Conservation (phyloP, 179 eudicot species). For the Vitellaria paradoxa region DNA sequence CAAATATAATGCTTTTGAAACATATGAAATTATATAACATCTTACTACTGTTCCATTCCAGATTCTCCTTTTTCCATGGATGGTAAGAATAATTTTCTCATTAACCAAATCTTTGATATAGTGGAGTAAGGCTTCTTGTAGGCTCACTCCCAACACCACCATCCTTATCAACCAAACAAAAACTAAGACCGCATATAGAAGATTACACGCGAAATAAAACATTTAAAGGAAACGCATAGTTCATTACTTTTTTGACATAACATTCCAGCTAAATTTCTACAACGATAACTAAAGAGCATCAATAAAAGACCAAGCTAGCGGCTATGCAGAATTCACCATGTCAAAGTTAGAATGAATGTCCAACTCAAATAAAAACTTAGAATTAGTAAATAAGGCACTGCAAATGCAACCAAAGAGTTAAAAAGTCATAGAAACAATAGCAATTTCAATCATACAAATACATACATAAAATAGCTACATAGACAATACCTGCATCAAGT, state of each 20-base stretch:
- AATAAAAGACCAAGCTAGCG: not conserved
- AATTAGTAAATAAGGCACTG: not conserved
- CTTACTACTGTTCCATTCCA: not conserved
- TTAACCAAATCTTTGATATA: too few relatives aligned
- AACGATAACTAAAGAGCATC: not conserved
- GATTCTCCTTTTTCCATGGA: too few relatives aligned
- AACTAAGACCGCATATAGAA: not conserved
- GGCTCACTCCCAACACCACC: not conserved
- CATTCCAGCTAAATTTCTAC: not conserved
- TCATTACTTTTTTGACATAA: not conserved
- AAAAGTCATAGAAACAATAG: not conserved
- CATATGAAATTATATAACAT: not conserved
- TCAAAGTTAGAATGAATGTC: not conserved
- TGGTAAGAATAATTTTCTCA: too few relatives aligned
- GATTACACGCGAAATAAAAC: not conserved
- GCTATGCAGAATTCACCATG: not conserved
- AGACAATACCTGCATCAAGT: constrained; percentile 15
- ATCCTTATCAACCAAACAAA: not conserved
- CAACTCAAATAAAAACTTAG: not conserved
- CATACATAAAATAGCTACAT: not conserved
- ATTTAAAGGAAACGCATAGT: not conserved
- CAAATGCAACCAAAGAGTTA: not conserved
- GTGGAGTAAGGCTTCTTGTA: not conserved
- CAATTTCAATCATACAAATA: not conserved
- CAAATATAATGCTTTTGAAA: not conserved